Percentiles rank a stretch among this genome's conserved stretches.
Conservation (phyloP, 1,284 basidiomycete species). For the Amylostereum areolatum region DNA sequence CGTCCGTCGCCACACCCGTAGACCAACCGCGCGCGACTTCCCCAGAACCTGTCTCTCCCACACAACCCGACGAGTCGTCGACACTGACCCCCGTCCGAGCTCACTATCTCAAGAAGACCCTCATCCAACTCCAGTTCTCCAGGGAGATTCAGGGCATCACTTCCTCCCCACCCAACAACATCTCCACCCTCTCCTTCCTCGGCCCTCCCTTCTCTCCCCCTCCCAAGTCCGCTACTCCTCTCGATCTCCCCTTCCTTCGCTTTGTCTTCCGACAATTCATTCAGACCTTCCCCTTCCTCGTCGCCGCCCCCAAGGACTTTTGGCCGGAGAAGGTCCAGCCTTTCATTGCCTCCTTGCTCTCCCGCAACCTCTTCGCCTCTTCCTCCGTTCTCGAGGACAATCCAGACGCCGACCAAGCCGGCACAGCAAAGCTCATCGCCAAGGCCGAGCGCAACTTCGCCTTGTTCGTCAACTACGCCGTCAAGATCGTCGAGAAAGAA, state of each 20-base stretch:
- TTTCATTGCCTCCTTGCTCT: conserved; percentile 77
- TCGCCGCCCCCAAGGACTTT: conserved; percentile 80
- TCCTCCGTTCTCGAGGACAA: conserved; percentile 53
- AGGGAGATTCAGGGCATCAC: conserved; percentile 69
- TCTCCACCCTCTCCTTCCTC: conserved; percentile 79
- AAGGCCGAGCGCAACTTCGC: conserved; percentile 82
- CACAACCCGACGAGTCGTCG: conserved; percentile 1
- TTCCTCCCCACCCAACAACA: conserved; percentile 44
- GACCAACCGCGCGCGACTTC: not conserved
- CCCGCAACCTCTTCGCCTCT: conserved; percentile 64
- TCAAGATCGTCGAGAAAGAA: conserved; percentile 77
- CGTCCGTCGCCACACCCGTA: too few relatives aligned
- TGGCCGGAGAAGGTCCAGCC: conserved; percentile 92
- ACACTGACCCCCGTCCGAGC: conserved; percentile 26
- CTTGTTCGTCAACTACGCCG: conserved; percentile 75
- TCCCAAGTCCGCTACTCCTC: conserved; percentile 48
- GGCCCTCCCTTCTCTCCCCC: conserved; percentile 81
- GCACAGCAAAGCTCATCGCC: conserved; percentile 39
- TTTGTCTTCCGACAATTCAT: conserved; percentile 90
- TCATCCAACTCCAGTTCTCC: conserved; percentile 8
- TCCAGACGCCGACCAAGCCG: conserved; percentile 48
- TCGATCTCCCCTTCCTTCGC: conserved; percentile 82
- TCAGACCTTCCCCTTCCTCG: conserved; percentile 90
- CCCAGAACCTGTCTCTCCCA: not conserved
- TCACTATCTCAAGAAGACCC: conserved; percentile 29